These are phyloP conservation scores for Nothophaeocryptopus gaeumannii DNA, from an alignment of 2,329 filamentous ascomycete species.

Conservation along the genomic window DNA sequence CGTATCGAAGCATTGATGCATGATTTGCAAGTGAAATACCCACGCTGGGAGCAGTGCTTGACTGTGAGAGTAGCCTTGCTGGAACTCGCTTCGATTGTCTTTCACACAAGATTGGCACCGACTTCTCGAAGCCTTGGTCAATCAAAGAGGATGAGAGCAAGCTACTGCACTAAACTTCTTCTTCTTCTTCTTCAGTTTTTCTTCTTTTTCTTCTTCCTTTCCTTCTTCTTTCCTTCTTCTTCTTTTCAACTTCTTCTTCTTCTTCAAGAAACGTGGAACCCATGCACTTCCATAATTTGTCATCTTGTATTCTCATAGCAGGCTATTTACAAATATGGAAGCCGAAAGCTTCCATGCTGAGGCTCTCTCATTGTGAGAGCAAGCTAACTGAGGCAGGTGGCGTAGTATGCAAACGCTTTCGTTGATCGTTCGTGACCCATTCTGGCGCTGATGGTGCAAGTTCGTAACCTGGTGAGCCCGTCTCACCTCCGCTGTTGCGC, in stretches of 20 bases:
- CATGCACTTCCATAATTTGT: neutral
- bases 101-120: no score
- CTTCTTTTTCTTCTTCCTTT: neutral
- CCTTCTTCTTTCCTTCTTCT: neutral
- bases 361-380: neutral
- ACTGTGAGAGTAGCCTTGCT: neutral
- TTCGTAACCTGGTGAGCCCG: neutral
- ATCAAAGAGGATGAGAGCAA: no score
- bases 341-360: slow-evolving; percentile 5
- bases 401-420: slow-evolving; percentile 14
- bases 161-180: neutral
- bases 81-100: neutral
- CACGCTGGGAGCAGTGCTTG: no score
- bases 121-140: no score
- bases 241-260: slow-evolving; percentile 5
- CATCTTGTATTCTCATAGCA: slow-evolving; percentile 6
- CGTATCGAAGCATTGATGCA: no score
- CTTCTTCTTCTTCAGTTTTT: no score
- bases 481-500: neutral
- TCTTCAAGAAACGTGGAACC: neutral
- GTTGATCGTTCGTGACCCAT: slow-evolving; percentile 12
- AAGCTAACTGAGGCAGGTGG: slow-evolving; percentile 5
- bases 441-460: slow-evolving; percentile 1
- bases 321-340: slow-evolving; percentile 17
- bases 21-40: no score